These are phyloP conservation scores for Colletotrichum lini DNA, from an alignment of 2,329 filamentous ascomycete genomes.

Conservation along the genomic window DNA sequence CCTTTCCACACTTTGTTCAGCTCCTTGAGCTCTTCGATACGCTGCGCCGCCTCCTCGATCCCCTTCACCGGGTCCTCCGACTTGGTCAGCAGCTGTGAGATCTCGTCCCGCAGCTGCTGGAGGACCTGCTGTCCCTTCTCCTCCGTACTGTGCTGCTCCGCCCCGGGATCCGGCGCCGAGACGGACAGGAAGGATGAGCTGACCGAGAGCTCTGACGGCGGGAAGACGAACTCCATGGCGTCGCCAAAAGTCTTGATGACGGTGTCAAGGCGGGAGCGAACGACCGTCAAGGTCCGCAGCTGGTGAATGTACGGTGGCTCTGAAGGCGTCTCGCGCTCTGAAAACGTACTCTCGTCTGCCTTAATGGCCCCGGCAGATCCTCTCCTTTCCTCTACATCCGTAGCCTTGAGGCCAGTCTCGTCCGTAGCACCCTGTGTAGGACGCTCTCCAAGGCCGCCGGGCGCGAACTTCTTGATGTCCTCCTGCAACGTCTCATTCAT, in stretches of 20 bases:
- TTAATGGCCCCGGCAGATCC: slow-evolving; percentile 22
- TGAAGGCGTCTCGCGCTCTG: slow-evolving; percentile 43
- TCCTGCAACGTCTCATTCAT: slow-evolving; percentile 79
- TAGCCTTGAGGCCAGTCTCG: slow-evolving; percentile 26
- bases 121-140: slow-evolving; percentile 90
- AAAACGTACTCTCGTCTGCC: slow-evolving; percentile 31
- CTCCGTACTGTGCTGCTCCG: slow-evolving; percentile 77
- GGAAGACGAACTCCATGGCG: slow-evolving; percentile 95
- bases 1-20: slow-evolving; percentile 90
- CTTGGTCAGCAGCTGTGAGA: slow-evolving; percentile 74
- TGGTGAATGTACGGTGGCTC: slow-evolving; percentile 81
- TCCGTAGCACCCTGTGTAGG: slow-evolving; percentile 44
- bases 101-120: slow-evolving; percentile 78
- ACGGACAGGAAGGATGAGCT: slow-evolving; percentile 91
- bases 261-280: slow-evolving; percentile 86
- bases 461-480: slow-evolving; percentile 82
- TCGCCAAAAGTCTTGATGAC: slow-evolving; percentile 94
- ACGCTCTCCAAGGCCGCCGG: slow-evolving; percentile 59
- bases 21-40: slow-evolving; percentile 83
- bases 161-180: slow-evolving; percentile 82
- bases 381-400: slow-evolving; percentile 35
- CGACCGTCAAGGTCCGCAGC: slow-evolving; percentile 85
- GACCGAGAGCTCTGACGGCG: slow-evolving; percentile 88
- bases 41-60: slow-evolving; percentile 79
- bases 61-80: slow-evolving; percentile 73